Evolutionary conservation across 768 basidiomycete genomes (phyloP).

Genomic region (Mycena maculata): DNA sequence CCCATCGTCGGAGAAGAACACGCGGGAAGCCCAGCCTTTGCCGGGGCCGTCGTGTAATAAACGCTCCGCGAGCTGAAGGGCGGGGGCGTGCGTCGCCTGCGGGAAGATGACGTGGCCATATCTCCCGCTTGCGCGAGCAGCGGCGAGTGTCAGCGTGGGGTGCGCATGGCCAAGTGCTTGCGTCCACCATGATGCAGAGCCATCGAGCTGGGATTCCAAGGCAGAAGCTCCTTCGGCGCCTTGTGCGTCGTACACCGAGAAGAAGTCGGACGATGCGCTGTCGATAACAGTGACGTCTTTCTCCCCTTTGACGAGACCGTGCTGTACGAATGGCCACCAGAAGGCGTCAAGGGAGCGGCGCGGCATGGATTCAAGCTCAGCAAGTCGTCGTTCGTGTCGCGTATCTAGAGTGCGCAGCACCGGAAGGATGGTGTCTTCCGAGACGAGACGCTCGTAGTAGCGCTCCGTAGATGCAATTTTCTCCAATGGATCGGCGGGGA

Average conservation of each 20-base stretch:
- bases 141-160: slow-evolving; percentile 83
- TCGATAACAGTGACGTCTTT: slow-evolving; percentile 91
- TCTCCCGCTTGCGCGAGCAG: slow-evolving; percentile 89
- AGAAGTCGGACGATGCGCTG: slow-evolving; percentile 88
- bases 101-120: slow-evolving; percentile 99
- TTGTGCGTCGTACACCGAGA: slow-evolving; percentile 72
- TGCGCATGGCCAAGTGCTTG: slow-evolving; percentile 90
- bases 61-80: slow-evolving; percentile 84
- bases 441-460: slow-evolving; percentile 73
- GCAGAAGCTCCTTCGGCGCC: slow-evolving; percentile 45
- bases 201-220: slow-evolving; percentile 79
- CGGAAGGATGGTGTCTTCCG: slow-evolving; percentile 46
- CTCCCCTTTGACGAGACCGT: slow-evolving; percentile 73
- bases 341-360: slow-evolving; percentile 78
- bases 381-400: slow-evolving; percentile 73
- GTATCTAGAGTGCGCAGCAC: slow-evolving; percentile 70
- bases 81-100: slow-evolving; percentile 86
- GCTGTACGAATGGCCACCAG: slow-evolving; percentile 99
- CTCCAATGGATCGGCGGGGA: slow-evolving; percentile 52
- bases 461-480: slow-evolving; percentile 67
- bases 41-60: slow-evolving; percentile 84
- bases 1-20: slow-evolving; percentile 94
- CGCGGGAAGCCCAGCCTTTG: slow-evolving; percentile 89
- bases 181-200: slow-evolving; percentile 99
- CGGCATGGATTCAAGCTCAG: slow-evolving; percentile 83